Evolutionary conservation across 805 yeast genomes (phyloP).

Genomic region (Crinitomyces ghanaensis): DNA sequence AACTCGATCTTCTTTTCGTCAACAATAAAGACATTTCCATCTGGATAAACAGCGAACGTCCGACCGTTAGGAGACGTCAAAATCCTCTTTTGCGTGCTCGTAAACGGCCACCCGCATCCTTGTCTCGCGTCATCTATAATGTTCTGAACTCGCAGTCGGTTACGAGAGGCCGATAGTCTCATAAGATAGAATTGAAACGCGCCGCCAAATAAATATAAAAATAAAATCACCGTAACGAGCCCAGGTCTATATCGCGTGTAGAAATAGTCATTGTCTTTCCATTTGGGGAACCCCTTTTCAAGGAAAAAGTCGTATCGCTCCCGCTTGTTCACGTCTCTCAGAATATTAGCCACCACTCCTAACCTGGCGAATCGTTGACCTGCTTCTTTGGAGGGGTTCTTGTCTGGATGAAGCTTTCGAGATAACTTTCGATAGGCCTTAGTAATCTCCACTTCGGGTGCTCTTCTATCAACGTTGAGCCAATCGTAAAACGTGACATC

Average conservation of each 20-base stretch:
- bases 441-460: conserved; percentile 20
- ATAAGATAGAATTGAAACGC: conserved; percentile 48
- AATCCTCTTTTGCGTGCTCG: conserved; percentile 14
- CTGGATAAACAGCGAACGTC: conserved; percentile 25
- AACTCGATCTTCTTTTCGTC: conserved; percentile 21
- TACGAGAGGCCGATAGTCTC: conserved; percentile 43
- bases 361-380: conserved; percentile 68
- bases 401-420: conserved; percentile 77
- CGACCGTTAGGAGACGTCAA: conserved; percentile 22
- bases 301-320: conserved; percentile 78
- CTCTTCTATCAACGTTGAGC: conserved; percentile 25
- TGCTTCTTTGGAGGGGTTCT: conserved; percentile 37
- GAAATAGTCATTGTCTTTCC: conserved; percentile 56
- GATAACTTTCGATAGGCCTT: conserved; percentile 54
- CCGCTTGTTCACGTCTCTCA: conserved; percentile 47
- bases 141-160: conserved; percentile 40
- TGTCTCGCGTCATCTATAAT: conserved; percentile 23
- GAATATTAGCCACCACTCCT: conserved; percentile 62
- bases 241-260: conserved; percentile 62
- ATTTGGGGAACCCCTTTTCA: conserved; percentile 74
- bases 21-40: conserved; percentile 24
- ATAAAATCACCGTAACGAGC: conserved; percentile 35
- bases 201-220: conserved; percentile 42
- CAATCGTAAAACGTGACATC: conserved; percentile 58
- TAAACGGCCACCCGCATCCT: conserved; percentile 17